phyloP scores from a whole-genome alignment of 202 grass and related monocot genomes.

The Bolboschoenoplectus hybrid region DNA sequence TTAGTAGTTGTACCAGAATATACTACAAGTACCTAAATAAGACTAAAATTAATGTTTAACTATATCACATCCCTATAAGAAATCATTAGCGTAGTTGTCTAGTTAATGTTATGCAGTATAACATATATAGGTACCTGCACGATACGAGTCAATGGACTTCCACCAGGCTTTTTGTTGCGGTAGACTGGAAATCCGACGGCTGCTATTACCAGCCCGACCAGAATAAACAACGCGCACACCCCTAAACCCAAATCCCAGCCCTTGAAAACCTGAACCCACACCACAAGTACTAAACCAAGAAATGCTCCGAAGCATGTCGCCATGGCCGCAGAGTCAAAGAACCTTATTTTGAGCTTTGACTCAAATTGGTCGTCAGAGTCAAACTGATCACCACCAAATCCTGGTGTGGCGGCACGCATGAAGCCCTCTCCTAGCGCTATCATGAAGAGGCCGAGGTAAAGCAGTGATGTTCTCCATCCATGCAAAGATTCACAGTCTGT shows the following conservation, averaged over 20 bases:
- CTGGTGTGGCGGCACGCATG: slow-evolving; percentile 56
- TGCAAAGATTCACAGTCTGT: slow-evolving; percentile 40
- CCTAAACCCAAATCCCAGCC: slow-evolving; percentile 67
- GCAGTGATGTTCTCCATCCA: slow-evolving; percentile 46
- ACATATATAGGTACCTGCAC: slow-evolving; percentile 47
- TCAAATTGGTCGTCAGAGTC: slow-evolving; percentile 45
- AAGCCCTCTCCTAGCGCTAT: slow-evolving; percentile 62
- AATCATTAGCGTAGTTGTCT: neutral
- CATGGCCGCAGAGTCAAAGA: slow-evolving; percentile 53
- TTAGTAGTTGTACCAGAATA: neutral
- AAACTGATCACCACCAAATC: slow-evolving; percentile 68
- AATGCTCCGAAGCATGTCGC: slow-evolving; percentile 55
- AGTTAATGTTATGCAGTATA: neutral
- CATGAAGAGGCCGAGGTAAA: slow-evolving; percentile 51
- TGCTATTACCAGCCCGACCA: slow-evolving; percentile 50
- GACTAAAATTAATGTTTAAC: neutral
- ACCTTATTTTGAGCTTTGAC: slow-evolving; percentile 45
- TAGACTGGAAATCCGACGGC: slow-evolving; percentile 58
- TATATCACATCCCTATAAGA: neutral
- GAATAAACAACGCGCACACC: slow-evolving; percentile 51
- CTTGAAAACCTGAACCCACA: slow-evolving; percentile 68
- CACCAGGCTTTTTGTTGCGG: slow-evolving; percentile 51
- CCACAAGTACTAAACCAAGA: slow-evolving; percentile 58
- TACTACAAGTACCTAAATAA: neutral
- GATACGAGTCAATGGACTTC: slow-evolving; percentile 53